Base-by-base conservation (phyloP, 192 early-diverging fungal species). In the Coemansia sp. region DNA sequence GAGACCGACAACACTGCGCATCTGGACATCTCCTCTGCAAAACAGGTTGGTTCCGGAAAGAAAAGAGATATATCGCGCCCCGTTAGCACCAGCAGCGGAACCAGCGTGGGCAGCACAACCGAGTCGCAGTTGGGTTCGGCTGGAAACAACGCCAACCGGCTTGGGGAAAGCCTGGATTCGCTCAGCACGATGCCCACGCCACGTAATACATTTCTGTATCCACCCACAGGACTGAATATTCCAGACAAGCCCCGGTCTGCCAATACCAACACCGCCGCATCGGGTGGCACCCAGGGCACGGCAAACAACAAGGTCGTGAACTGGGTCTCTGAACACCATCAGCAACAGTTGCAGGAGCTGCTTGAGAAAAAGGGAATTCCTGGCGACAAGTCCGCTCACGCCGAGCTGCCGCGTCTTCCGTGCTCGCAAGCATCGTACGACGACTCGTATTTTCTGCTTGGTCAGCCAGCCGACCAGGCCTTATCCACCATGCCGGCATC, bases 151-250 rank as follows among this genome's bases (percentile, higher is more conserved):
- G 36, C 45, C 32, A 61, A 48, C 61, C 76, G 66, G 66, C 64
- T 73, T 18, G 41, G 32, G 8, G 80, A 82, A 58, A 68, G 65
- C 62, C 71, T 68, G 39, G 80, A 71, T 59, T 82, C 80, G 68
- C 59, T 82, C 47, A 74, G 80, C 68, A 54, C 80, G 13, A 77
- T 82, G 80, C 71, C 80, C 12, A 82, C 80, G 51, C 80, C 80
- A 54, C 80, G 80, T 47, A 82, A 74, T 39, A 82, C 80, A 0
- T 74, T 82, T 63, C 40, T 82, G 66, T 68, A 63, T 66, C 80
- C 80, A 68, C 80, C 80, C 13, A 71, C 74, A 5, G 80, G 74
- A 13, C 61, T 82, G 46, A 77, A 66, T 59, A 63, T 82, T 37
- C 8, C 66, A 12, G 74, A 74, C 40, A 62, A 61, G 48, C 69